phyloP scores from a whole-genome alignment of 257 asterid species.

The Anisodus tanguticus region DNA sequence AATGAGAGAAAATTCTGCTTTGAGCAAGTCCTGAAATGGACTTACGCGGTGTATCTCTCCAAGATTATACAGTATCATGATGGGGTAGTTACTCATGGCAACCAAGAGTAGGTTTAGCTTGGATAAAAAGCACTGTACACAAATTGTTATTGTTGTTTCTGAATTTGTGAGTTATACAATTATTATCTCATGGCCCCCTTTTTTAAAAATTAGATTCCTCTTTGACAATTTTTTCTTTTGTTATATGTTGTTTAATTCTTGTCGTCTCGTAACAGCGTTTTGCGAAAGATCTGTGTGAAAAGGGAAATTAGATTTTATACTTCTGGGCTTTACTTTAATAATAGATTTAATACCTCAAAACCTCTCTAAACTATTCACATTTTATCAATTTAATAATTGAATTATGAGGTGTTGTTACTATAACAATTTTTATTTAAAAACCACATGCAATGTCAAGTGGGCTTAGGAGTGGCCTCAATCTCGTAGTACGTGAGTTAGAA shows the following conservation, averaged over 20 bases:
- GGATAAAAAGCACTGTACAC: not conserved
- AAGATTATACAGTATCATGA: not conserved
- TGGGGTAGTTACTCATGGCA: not conserved
- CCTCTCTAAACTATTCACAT: no score
- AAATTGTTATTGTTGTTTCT: not conserved
- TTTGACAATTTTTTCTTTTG: not conserved
- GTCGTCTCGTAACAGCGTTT: not conserved
- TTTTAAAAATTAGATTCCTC: not conserved
- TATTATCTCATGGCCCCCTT: not conserved
- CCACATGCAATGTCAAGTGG: no score
- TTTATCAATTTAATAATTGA: no score
- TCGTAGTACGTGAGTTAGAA: no score
- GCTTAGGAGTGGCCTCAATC: no score
- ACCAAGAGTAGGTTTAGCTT: slow-evolving; percentile 7
- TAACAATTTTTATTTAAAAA: no score
- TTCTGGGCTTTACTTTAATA: no score
- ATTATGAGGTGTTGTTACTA: no score
- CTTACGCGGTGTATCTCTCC: not conserved
- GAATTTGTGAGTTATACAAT: not conserved
- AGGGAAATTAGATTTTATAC: no score
- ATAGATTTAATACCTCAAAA: no score
- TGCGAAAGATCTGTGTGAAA: no score
- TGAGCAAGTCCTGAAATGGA: not conserved
- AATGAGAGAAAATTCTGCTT: not conserved
- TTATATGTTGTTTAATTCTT: not conserved